Base-by-base conservation (phyloP, 139 green algal genomes). In the Yamagishiella unicocca region DNA sequence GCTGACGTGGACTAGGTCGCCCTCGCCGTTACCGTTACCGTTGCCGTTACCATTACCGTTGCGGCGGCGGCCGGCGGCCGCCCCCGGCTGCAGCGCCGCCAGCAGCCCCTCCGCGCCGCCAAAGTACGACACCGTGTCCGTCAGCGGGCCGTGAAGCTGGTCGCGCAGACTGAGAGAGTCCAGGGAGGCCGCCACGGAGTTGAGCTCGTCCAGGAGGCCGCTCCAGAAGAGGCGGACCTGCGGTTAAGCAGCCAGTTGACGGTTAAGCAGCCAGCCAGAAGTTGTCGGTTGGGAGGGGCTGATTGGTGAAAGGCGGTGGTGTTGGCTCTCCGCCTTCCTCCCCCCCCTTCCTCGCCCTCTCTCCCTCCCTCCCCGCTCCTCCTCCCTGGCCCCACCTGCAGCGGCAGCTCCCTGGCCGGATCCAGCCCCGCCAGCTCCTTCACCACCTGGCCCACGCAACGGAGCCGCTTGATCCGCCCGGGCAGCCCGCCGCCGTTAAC, bases 141-240 rank as follows among this genome's bases (percentile, higher is more conserved):
- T 88, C 0, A 92, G 31, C 6, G 82, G 84, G 43, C 33, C 33
- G 8, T 72, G 73, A 2, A 91, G 67, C 35, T 84, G 71, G 38
- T 91, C 80, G 5, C 84, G 58, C 0, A 89, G 58, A 35, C 40
- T 77, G n/a, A 89, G 80, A 40, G 58, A 42, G 58, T 91, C 91
- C 0, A 29, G 37, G 29, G 31, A 53, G 50, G 87, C 53, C 24
- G 93, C 38, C n/a, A 87, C 25, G 1, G 61, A 46, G 3, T 67
- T 42, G 38, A 96, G 87, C 91, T 96, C 92, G 4, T n/a, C 73
- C 62, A 85, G 25, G 27, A 86, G 42, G 24, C 24, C 70, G 31
- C 17, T 29, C 85, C 76, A 82, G 64, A 76, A 86, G 1, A n/a
- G 2, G 50, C 58, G 61, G 0, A 89, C 84, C 74, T 85, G 74